Conservation (phyloP, 805 yeast genomes). For the Candida boleticola region DNA sequence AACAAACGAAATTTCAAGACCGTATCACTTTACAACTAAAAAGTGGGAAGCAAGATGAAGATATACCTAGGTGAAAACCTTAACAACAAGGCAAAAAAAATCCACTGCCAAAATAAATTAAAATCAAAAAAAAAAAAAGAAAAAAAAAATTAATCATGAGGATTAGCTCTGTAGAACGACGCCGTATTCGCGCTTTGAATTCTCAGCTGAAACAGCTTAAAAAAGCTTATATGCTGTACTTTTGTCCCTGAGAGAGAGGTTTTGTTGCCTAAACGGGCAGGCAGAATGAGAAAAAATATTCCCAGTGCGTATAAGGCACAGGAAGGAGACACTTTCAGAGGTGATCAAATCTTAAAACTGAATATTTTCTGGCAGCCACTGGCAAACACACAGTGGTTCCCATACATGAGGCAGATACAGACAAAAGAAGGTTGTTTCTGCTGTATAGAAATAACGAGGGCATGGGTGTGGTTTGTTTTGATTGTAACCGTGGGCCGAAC, state of each 20-base stretch:
- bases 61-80: background rate
- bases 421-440: no score
- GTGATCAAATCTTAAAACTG: no score
- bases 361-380: no score
- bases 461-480: no score
- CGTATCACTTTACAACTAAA: background rate
- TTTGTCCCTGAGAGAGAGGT: background rate
- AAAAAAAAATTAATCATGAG: background rate
- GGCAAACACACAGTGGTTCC: no score
- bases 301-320: no score
- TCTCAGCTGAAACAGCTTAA: conserved; percentile 1
- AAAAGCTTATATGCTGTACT: background rate
- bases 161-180: background rate
- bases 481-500: no score
- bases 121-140: background rate
- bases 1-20: background rate
- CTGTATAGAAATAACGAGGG: no score
- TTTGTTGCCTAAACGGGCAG: no score
- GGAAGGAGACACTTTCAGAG: no score
- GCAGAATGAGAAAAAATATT: no score
- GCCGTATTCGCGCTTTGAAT: conserved; percentile 2
- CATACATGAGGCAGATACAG: no score
- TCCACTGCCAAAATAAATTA: background rate
- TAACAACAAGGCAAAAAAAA: background rate
- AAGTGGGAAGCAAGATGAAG: conserved; percentile 1